Conservation (phyloP, 2,329 filamentous ascomycete species). For the Alternaria sp. region DNA sequence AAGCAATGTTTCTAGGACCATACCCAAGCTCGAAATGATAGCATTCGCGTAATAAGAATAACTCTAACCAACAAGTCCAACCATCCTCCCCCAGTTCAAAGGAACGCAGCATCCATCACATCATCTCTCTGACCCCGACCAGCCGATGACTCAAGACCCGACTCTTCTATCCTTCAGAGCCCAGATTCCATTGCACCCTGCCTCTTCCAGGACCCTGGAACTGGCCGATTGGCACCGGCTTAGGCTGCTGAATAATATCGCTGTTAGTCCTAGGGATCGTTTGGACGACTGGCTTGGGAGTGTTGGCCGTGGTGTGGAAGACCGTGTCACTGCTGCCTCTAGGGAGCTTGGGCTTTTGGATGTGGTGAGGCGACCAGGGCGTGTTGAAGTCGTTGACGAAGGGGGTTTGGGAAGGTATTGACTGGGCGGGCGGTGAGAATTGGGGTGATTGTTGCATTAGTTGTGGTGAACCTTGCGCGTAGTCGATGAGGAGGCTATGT, state of each 20-base stretch:
- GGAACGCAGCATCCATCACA: neutral
- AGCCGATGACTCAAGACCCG: neutral
- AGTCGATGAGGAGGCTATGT: slow-evolving; percentile 8
- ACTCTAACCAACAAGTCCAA: neutral
- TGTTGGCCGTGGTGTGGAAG: slow-evolving; percentile 8
- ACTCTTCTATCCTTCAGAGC: slow-evolving; percentile 31
- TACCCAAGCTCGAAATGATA: neutral
- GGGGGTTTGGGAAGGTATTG: neutral
- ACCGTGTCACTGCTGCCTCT: slow-evolving; percentile 35
- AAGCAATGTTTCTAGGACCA: too few species aligned
- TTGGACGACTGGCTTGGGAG: slow-evolving; percentile 16
- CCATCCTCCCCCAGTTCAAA: neutral
- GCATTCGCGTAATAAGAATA: neutral
- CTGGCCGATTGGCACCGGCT: slow-evolving; percentile 31
- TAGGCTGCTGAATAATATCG: slow-evolving; percentile 37
- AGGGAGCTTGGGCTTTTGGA: slow-evolving; percentile 23
- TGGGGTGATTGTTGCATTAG: slow-evolving; percentile 5
- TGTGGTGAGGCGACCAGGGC: slow-evolving; percentile 26
- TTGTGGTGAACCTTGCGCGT: slow-evolving; percentile 6
- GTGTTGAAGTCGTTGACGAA: slow-evolving; percentile 29
- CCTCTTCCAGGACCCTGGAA: slow-evolving; percentile 23
- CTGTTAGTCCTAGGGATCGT: slow-evolving; percentile 32
- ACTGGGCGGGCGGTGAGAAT: neutral
- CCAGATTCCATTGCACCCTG: slow-evolving; percentile 45
- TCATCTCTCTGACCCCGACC: neutral